Evolutionary conservation across 78 protist genomes (phyloP), one percentile per base, ranked within the genome.

Genomic region (Dictyostelium discoideum): DNA sequence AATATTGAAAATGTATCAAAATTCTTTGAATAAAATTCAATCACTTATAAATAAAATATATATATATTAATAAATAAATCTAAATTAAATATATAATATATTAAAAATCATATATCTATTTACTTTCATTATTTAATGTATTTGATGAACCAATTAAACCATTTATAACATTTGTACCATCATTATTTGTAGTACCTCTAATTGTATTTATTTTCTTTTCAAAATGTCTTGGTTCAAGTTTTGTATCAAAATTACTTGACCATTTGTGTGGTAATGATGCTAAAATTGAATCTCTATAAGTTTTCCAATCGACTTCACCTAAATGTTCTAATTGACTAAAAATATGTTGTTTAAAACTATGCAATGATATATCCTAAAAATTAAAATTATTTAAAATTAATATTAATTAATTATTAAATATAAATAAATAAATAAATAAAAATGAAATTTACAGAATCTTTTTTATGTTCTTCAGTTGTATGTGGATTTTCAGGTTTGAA

Each of bases 251-350:
- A 57, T 72, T 82, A 20, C 67, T 42, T 14, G 88, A 82, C 96
- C 96, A 93, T 24, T 63, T 40, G 44, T 93, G 96, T 37, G 96
- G 96, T 9, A 84, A 32, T 37, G 83, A 29, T 5, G 63, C 50
- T 3, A 93, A 22, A 73, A 93, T 48, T 42, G 86, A 82, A 16
- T 86, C 84, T 54, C 74, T 81, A 29, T 82, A 93, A 3, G 11
- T 6, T 76, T 65, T 93, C 96, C 96, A 93, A 46, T 79, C 67
- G 29, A 93, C 96, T 81, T 93, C 96, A 14, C 96, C 96, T 16
- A 85, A 40, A 60, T 93, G 96, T 24, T 89, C 94, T 13, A 89
- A 32, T 44, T 60, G 76, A 65, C 69, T 54, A 46, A 26, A 82
- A 7, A 89, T 73, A 50, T 89, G 94, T 60, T 89, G 94, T 81